Evolutionary conservation across 176 grass and related monocot genomes (phyloP).

Genomic region (Triticum turgidum): DNA sequence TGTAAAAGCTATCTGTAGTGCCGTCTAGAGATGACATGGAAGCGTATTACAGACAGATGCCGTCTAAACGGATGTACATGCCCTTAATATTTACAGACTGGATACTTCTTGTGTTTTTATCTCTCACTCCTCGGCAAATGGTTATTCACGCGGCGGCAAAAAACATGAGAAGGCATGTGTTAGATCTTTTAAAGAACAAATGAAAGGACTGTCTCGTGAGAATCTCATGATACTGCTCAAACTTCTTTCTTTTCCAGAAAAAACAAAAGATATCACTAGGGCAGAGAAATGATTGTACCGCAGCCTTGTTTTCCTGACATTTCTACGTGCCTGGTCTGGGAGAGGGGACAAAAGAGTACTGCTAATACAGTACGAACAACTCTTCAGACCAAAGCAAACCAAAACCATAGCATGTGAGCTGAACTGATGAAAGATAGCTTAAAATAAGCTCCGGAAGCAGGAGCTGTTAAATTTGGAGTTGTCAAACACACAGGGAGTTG

Average conservation of each 20-base stretch:
- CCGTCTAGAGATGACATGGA: neutral
- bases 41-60: neutral
- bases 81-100: too few relatives aligned
- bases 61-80: neutral
- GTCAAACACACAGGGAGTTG: constrained; percentile 24
- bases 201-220: too few relatives aligned
- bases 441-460: constrained; percentile 6
- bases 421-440: constrained; percentile 15
- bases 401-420: constrained; percentile 15
- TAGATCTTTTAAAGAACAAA: too few relatives aligned
- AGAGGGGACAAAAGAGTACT: constrained; percentile 17
- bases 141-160: too few relatives aligned
- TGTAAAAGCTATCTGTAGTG: neutral
- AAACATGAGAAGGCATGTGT: too few relatives aligned
- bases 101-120: too few relatives aligned
- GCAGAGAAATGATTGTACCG: too few relatives aligned
- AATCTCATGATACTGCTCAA: too few relatives aligned
- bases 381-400: constrained; percentile 43
- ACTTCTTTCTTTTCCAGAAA: too few relatives aligned
- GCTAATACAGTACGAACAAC: constrained; percentile 24
- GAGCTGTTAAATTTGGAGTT: constrained; percentile 42
- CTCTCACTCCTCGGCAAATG: too few relatives aligned
- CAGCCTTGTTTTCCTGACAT: constrained; percentile 30
- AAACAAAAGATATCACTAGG: too few relatives aligned
- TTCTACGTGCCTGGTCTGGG: constrained; percentile 14